These are phyloP conservation scores for Xylariaceae sp. DNA, from an alignment of 2,329 filamentous ascomycete genomes.

Conservation along the genomic window DNA sequence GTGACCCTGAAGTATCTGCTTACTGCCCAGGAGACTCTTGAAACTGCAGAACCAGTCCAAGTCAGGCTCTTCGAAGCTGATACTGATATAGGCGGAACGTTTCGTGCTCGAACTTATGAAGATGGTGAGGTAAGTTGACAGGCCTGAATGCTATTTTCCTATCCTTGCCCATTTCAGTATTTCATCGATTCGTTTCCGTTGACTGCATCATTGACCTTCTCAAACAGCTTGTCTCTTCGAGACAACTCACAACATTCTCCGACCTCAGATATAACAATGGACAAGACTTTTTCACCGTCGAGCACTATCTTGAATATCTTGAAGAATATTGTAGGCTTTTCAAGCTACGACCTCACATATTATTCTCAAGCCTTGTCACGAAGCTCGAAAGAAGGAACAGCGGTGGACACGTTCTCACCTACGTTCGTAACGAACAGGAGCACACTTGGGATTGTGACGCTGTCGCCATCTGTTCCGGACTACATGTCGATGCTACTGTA, in stretches of 20 bases:
- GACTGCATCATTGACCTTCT: neutral
- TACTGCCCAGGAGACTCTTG: slow-evolving; percentile 26
- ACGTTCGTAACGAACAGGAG: slow-evolving; percentile 5
- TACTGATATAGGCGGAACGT: slow-evolving; percentile 36
- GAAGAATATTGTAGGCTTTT: slow-evolving; percentile 36
- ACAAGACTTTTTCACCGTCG: slow-evolving; percentile 40
- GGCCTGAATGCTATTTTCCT: too few species aligned
- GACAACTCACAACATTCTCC: slow-evolving; percentile 41
- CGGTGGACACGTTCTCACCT: slow-evolving; percentile 18
- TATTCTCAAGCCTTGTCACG: slow-evolving; percentile 28
- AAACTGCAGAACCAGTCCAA: slow-evolving; percentile 31
- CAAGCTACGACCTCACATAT: slow-evolving; percentile 32
- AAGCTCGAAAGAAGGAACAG: neutral
- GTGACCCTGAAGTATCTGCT: slow-evolving; percentile 35
- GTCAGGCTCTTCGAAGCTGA: slow-evolving; percentile 37
- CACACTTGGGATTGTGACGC: slow-evolving; percentile 38
- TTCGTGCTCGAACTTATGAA: slow-evolving; percentile 38
- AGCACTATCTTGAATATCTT: slow-evolving; percentile 39
- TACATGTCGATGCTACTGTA: slow-evolving; percentile 38
- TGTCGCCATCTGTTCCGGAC: slow-evolving; percentile 40
- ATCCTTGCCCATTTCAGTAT: too few species aligned
- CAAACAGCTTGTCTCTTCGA: slow-evolving; percentile 36
- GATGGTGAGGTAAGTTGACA: slow-evolving; percentile 37
- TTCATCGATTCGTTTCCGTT: neutral
- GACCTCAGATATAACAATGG: slow-evolving; percentile 36